Conservation (phyloP, 257 asterid species). For the Marsdenia floribunda region DNA sequence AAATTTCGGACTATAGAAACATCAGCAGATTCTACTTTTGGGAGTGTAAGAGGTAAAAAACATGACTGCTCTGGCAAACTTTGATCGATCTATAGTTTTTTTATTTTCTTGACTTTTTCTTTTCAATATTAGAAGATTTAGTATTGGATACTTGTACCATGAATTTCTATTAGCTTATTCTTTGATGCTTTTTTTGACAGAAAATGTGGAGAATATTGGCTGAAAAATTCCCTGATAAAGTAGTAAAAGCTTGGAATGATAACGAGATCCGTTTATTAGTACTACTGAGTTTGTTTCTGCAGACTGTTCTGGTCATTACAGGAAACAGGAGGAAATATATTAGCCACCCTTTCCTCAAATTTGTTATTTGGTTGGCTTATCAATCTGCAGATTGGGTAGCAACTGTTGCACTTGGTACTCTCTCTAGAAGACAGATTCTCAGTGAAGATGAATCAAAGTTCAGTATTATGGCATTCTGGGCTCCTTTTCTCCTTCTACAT, state of each 20-base stretch:
- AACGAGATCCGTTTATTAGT: not conserved
- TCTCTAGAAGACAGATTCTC: constrained; percentile 19
- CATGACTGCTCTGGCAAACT: too few species aligned
- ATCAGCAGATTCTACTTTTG: too few species aligned
- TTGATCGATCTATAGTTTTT: too few species aligned
- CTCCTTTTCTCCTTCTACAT: constrained; percentile 39
- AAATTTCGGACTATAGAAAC: too few species aligned
- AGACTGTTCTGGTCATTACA: not conserved
- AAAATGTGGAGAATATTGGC: not conserved
- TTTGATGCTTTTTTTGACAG: not conserved
- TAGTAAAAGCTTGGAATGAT: not conserved
- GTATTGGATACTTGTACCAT: too few species aligned
- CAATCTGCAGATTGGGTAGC: constrained; percentile 32
- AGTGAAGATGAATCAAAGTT: not conserved
- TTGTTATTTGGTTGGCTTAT: constrained; percentile 17
- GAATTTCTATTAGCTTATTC: too few species aligned
- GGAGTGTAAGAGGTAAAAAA: too few species aligned
- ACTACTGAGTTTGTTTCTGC: not conserved
- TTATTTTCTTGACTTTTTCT: too few species aligned
- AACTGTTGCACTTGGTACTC: constrained; percentile 28
- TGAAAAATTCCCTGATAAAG: not conserved
- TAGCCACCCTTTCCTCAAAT: not conserved
- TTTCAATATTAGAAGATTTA: too few species aligned
- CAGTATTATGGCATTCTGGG: constrained; percentile 26
- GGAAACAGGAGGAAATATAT: not conserved